These are phyloP conservation scores for Beauveria asiatica DNA, from an alignment of 2,329 filamentous ascomycete genomes.

Conservation along the genomic window DNA sequence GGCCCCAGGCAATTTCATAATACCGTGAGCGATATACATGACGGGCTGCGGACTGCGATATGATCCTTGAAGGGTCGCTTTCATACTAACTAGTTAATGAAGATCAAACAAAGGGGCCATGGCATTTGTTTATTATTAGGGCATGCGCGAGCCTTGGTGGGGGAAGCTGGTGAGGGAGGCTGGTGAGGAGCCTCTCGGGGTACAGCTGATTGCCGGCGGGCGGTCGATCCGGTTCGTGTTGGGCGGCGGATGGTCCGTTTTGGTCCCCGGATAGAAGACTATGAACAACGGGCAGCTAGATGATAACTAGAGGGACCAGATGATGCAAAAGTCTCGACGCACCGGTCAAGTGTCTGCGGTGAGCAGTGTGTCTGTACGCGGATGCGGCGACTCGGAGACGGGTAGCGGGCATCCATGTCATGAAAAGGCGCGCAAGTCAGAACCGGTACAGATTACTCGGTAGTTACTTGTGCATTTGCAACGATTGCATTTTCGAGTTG, in stretches of 20 bases:
- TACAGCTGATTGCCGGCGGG: neutral
- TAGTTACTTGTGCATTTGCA: no score
- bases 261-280: neutral
- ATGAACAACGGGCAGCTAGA: neutral
- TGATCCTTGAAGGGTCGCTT: neutral
- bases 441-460: no score
- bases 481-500: neutral
- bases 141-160: neutral
- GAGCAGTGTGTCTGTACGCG: neutral
- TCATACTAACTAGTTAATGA: no score
- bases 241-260: no score
- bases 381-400: neutral
- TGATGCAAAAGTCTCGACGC: no score
- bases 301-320: no score
- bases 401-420: no score
- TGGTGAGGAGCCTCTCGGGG: neutral
- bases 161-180: no score
- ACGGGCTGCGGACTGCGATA: neutral
- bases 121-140: neutral
- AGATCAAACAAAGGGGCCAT: neutral
- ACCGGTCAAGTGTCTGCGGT: neutral
- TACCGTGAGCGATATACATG: neutral
- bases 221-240: neutral
- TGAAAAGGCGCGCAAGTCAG: no score
- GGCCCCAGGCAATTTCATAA: neutral